phyloP scores from a whole-genome alignment of 176 grass and related monocot genomes.

The Triticum timopheevii region DNA sequence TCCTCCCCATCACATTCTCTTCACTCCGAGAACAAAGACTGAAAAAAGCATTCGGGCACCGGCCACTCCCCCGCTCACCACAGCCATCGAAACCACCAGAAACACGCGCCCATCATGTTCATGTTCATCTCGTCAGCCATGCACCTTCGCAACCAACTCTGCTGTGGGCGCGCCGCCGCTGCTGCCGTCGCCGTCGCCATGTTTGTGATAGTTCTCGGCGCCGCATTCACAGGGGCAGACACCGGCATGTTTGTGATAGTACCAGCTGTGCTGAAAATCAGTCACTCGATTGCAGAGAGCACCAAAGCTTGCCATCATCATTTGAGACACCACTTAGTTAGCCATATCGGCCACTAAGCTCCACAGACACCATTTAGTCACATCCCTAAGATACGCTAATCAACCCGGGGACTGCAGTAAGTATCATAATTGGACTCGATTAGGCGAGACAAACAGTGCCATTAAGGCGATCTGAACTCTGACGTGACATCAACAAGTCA shows the following conservation, averaged over 20 bases:
- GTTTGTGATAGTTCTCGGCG: not conserved
- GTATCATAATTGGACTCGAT: not conserved
- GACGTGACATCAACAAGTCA: not conserved
- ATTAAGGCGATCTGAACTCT: not conserved
- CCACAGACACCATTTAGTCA: not conserved
- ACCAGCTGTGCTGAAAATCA: constrained; percentile 45
- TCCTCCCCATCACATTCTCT: too few species aligned
- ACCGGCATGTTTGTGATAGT: constrained; percentile 66
- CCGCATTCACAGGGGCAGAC: constrained; percentile 15
- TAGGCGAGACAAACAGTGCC: not conserved
- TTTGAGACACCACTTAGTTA: not conserved
- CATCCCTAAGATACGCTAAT: constrained; percentile 2
- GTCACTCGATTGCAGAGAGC: constrained; percentile 24
- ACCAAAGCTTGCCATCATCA: not conserved
- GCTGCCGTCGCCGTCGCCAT: not conserved
- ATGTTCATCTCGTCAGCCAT: constrained; percentile 10
- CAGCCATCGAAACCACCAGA: not conserved
- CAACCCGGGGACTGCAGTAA: not conserved
- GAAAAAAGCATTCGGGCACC: not conserved
- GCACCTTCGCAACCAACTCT: not conserved
- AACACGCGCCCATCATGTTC: not conserved
- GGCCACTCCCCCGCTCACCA: not conserved
- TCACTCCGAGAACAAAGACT: not conserved
- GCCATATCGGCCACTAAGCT: constrained; percentile 9
- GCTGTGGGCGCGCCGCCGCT: not conserved